Conservation (phyloP, 805 yeast species). For the Candida arabinofermentans region DNA sequence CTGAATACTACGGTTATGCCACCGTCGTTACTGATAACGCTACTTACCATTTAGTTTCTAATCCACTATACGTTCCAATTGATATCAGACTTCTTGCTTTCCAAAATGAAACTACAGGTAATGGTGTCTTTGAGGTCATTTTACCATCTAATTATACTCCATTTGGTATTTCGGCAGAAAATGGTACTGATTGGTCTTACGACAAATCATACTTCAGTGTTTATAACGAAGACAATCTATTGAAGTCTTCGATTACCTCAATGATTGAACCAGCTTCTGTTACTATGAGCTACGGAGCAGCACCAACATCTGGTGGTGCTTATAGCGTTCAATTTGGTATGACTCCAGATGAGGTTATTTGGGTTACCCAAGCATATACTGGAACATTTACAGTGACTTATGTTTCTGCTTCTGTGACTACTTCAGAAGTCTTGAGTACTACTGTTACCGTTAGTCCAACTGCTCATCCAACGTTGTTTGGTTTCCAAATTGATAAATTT, state of each 20-base stretch:
- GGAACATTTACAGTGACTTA: not conserved
- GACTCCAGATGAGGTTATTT: constrained; percentile 2
- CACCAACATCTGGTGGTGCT: constrained; percentile 2
- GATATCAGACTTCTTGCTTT: constrained; percentile 1
- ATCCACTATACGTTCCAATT: not conserved
- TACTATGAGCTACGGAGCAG: constrained; percentile 4
- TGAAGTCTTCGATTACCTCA: not conserved
- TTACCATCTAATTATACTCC: constrained; percentile 10
- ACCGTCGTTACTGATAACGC: not conserved
- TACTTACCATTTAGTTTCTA: not conserved
- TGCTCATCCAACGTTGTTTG: constrained; percentile 3
- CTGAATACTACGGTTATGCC: not conserved
- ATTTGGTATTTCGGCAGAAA: constrained; percentile 6
- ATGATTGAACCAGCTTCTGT: constrained; percentile 1
- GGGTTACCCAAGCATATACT: constrained; percentile 1
- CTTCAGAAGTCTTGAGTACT: not conserved
- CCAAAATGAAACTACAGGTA: constrained; percentile 6
- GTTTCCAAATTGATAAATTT: constrained; percentile 1
- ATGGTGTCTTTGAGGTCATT: constrained; percentile 9
- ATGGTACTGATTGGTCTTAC: constrained; percentile 4
- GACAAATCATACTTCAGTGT: constrained; percentile 4
- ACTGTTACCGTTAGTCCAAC: not conserved
- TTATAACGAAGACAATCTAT: not conserved
- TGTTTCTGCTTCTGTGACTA: not conserved
- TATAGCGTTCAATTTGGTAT: constrained; percentile 8